Conservation (phyloP, 2,329 filamentous ascomycete genomes). For the Geosmithia flava region DNA sequence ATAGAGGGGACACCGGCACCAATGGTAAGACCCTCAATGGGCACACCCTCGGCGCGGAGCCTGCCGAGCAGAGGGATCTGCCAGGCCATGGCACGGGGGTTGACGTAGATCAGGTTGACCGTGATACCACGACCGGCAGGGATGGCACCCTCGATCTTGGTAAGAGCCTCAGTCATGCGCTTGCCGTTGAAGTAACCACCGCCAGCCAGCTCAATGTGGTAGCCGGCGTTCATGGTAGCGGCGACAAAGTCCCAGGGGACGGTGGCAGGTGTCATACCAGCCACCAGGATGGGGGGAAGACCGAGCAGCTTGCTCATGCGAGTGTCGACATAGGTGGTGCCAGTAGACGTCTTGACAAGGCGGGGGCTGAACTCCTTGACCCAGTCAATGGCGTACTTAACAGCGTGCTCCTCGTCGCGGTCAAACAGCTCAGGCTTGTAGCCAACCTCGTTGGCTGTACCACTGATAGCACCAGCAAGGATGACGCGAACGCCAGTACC, state of each 20-base stretch:
- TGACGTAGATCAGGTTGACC: constrained; percentile 85
- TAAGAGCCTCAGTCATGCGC: constrained; percentile 70
- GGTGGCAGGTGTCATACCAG: constrained; percentile 87
- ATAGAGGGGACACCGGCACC: constrained; percentile 89
- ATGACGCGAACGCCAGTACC: constrained; percentile 96
- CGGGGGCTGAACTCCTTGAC: constrained; percentile 94
- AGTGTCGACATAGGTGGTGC: constrained; percentile 87
- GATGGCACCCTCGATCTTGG: constrained; percentile 74
- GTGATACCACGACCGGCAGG: constrained; percentile 79
- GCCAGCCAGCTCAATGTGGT: constrained; percentile 81
- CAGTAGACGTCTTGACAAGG: constrained; percentile 77
- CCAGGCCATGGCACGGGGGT: constrained; percentile 81
- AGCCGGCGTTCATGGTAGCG: constrained; percentile 89
- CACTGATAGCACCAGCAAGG: constrained; percentile 83
- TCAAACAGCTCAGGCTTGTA: constrained; percentile 98
- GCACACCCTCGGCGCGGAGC: constrained; percentile 72
- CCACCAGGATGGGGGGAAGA: constrained; percentile 77
- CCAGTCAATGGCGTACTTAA: constrained; percentile 95
- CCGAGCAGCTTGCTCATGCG: constrained; percentile 87
- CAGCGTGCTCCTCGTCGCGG: constrained; percentile 84
- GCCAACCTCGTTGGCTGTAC: constrained; percentile 79
- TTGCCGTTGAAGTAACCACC: constrained; percentile 81
- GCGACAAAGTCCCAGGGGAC: constrained; percentile 87
- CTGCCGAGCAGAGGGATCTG: constrained; percentile 77
- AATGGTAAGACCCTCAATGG: constrained; percentile 85